Evolutionary conservation across 257 asterid species (phyloP), one percentile per base, ranked within the genome.

Genomic region (Solanum microdontum): DNA sequence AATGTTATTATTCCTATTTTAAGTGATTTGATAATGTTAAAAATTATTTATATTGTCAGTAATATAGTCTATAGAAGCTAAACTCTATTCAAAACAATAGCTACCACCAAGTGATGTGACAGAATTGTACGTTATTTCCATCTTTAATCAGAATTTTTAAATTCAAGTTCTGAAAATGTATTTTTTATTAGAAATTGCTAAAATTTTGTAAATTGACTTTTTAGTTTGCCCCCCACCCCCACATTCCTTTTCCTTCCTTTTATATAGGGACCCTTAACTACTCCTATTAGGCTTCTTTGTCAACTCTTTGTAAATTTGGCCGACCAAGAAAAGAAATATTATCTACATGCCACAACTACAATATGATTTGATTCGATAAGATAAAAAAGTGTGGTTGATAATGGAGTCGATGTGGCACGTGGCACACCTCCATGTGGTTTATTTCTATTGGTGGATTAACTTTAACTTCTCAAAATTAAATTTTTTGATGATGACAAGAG

Each of bases 281-380:
- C 28, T 60, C 26, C 28, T 68, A 34, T 74, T 30, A 34, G 26
- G 13, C 23, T 74, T 74, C 10, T 74, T 74, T 12, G 82, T 34
- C 51, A 74, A 74, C 48, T 74, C 82, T 73, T 23, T 26, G 33
- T 11, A 76, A 76, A 40, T 77, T 77, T 39, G 36, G 84, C 62
- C 58, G 62, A 77, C 84, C 84, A 77, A 77, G 1, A 79, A 79
- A n/a, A 14, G 11, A 43, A 24, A 3, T 36, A 36, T 77, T 43
- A 43, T 43, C 66, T 76, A 32, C 19, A 75, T 21, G 15, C 39
- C 10, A 2, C 9, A 40, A 14, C 24, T 7, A 79, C 3, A 14
- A 26, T n/a, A 43, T 15, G 9, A 79, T 79, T 79, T 79, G 26
- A 79, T 79, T 28, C 26, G 39, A 79, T 79, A 43, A 14, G 39